Evolutionary conservation across 2,329 filamentous ascomycete genomes (phyloP), one percentile per base, ranked within the genome.

Genomic region (Didymella sp.): DNA sequence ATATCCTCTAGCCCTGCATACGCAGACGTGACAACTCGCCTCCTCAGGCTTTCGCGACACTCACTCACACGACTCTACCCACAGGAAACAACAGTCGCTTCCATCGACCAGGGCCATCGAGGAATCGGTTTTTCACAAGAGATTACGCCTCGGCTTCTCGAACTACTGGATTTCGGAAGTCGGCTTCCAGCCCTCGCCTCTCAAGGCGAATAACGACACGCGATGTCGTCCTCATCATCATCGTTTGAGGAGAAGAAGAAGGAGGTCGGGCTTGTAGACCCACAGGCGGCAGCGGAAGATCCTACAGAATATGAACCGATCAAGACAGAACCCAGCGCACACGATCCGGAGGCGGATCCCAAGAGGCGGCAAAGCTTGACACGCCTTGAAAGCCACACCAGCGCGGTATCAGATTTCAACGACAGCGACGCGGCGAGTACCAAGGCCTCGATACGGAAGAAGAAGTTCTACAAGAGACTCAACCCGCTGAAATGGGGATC

Each of bases 381-480:
- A 21, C 63, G 73, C 45, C 51, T 70, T 17, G 67, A 72, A 42
- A 72, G 69, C 70, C 43, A 60, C 40, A 64, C 64, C 41, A 65
- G 73, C 44, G 64, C 63, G 35, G 59, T 65, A 45, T 70, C 71
- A 13, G 72, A 74, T 27, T 58, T 62, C 21, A 73, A 67, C 59
- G 72, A 73, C 24, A 64, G 66, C 44, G 63, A 70, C 6, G 38
- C 11, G 27, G 67, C 69, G 4, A 67, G 69, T 22, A 61, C 67
- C 7, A 73, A 66, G 45, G 70, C 61, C 51, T 66, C 68, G 3
- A 52, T 63, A 47, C 60, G 56, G 42, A 67, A 73, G 48, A 77
- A 82, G 70, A 82, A 84, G 71, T 91, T 89, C 87, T 83, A 86
- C 72, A 85, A 85, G 68, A 84, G 63, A 38, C 54, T 79, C 12